Evolutionary conservation across 331 rosid species (phyloP).

Genomic region (Spiraea crenata): DNA sequence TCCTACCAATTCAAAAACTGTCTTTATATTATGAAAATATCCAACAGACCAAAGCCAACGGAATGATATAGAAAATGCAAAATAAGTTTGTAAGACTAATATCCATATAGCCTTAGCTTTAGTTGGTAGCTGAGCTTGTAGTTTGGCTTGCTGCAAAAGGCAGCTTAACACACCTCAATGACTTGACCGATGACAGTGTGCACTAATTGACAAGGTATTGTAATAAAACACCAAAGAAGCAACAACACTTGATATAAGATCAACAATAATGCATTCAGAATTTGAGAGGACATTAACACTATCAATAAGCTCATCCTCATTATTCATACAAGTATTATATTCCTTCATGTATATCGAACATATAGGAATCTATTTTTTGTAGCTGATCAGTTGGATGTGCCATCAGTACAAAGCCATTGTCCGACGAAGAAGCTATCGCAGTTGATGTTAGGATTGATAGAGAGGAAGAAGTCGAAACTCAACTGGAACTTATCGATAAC

Average conservation of each 20-base stretch:
- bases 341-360: background rate
- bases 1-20: no score
- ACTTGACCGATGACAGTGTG: background rate
- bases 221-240: background rate
- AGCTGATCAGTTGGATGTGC: background rate
- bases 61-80: no score
- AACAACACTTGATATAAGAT: background rate
- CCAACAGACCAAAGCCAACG: no score
- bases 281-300: background rate
- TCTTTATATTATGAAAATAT: no score
- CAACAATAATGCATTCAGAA: no score
- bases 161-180: no score
- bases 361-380: background rate
- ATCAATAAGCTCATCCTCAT: background rate
- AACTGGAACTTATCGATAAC: background rate
- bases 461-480: background rate
- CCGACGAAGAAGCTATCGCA: conserved; percentile 23
- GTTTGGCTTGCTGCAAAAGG: no score
- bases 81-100: no score
- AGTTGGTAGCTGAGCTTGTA: no score
- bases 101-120: no score
- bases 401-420: conserved; percentile 26
- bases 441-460: conserved; percentile 26
- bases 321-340: background rate
- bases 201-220: background rate